These are phyloP conservation scores for Hyaloscypha variabilis DNA, from an alignment of 495 filamentous ascomycete genomes.

Conservation along the genomic window DNA sequence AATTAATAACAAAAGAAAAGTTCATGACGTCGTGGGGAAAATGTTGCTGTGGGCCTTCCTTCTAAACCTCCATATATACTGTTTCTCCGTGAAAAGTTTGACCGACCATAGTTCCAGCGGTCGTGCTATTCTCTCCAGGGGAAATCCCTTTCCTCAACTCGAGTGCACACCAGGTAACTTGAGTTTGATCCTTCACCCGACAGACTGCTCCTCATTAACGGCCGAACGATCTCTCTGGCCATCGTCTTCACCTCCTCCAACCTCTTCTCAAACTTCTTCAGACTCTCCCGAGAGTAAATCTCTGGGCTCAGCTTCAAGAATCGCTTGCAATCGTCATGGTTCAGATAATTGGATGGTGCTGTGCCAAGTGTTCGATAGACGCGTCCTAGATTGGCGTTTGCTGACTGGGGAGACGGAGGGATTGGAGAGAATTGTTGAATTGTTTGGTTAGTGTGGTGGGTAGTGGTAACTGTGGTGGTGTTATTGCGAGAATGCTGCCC, in stretches of 20 bases:
- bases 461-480: constrained; percentile 16
- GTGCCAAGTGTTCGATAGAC: constrained; percentile 73
- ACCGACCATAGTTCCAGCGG: not conserved
- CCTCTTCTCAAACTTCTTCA: constrained; percentile 80
- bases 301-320: constrained; percentile 79
- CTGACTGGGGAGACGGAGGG: constrained; percentile 30
- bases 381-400: constrained; percentile 58
- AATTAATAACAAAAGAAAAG: not conserved
- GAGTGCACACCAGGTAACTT: constrained; percentile 80
- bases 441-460: constrained; percentile 24
- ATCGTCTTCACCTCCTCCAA: constrained; percentile 85
- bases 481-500: constrained; percentile 29
- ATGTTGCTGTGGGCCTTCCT: not conserved
- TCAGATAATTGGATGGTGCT: constrained; percentile 64
- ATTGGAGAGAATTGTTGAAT: constrained; percentile 15
- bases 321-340: constrained; percentile 83
- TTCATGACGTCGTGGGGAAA: not conserved
- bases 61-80: not conserved
- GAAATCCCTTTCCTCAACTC: constrained; percentile 73
- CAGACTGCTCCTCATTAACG: constrained; percentile 64
- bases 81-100: not conserved
- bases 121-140: constrained; percentile 56
- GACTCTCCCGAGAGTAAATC: constrained; percentile 70
- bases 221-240: constrained; percentile 80
- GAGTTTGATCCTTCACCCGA: constrained; percentile 56